phyloP scores from a whole-genome alignment of 176 grass and related monocot genomes.

The Otatea glauca region DNA sequence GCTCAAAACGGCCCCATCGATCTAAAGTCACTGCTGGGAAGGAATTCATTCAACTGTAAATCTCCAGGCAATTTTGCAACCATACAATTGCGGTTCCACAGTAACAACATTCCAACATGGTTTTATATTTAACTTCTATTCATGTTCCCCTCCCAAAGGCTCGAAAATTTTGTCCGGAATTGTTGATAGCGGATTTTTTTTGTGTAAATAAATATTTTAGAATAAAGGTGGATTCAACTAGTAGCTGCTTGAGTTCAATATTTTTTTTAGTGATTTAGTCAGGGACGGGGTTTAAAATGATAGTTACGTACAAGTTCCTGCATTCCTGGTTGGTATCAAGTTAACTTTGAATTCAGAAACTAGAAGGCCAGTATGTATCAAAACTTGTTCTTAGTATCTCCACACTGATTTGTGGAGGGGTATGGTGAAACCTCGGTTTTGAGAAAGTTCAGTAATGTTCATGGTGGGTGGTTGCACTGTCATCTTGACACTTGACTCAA shows the following conservation, averaged over 20 bases:
- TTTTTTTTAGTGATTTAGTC: not conserved
- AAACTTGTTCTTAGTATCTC: not conserved
- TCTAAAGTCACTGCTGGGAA: constrained; percentile 41
- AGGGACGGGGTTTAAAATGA: not conserved
- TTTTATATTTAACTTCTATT: constrained; percentile 50
- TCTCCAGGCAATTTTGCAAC: constrained; percentile 40
- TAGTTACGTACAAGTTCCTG: not conserved
- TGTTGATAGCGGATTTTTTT: constrained; percentile 69
- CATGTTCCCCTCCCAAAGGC: constrained; percentile 37
- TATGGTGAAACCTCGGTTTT: not conserved
- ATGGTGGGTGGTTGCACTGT: not conserved
- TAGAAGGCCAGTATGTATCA: not conserved
- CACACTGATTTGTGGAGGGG: not conserved
- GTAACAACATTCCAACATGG: constrained; percentile 23
- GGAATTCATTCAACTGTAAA: constrained; percentile 58
- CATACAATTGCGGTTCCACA: constrained; percentile 29
- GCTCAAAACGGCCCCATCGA: constrained; percentile 60
- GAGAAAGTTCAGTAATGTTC: not conserved
- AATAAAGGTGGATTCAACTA: constrained; percentile 32
- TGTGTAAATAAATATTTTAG: constrained; percentile 64
- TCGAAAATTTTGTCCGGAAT: constrained; percentile 58
- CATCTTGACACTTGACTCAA: not conserved
- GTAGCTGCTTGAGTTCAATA: constrained; percentile 3
- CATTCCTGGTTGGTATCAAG: not conserved
- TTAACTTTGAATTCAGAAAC: not conserved